Conservation (phyloP, 345 rosid species). For the Aethionema arabicum region DNA sequence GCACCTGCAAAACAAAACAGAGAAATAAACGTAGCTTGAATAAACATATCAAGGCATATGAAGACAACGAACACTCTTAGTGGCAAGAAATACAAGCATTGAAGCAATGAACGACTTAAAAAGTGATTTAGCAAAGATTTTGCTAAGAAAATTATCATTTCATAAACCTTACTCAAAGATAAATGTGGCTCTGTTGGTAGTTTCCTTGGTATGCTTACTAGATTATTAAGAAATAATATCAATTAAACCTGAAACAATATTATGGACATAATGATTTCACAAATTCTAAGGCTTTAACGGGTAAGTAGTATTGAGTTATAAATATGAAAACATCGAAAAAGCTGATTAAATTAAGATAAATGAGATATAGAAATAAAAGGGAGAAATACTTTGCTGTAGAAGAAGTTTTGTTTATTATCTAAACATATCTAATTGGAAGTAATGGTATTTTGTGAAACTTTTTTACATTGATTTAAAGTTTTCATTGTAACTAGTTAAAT, state of each 20-base stretch:
- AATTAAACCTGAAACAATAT: slow-evolving; percentile 23
- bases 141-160: slow-evolving; percentile 9
- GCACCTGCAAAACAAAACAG: slow-evolving; percentile 55
- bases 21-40: not conserved
- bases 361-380: too few species aligned
- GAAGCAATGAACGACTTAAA: slow-evolving; percentile 19
- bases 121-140: slow-evolving; percentile 20
- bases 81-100: slow-evolving; percentile 14
- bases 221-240: slow-evolving; percentile 16
- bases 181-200: slow-evolving; percentile 9
- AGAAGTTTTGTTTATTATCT: too few species aligned
- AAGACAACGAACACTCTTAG: slow-evolving; percentile 19
- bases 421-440: too few species aligned
- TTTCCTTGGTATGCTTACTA: slow-evolving; percentile 21
- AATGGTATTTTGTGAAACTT: too few species aligned
- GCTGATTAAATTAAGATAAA: too few species aligned
- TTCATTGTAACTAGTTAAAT: too few species aligned
- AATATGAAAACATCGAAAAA: too few species aligned
- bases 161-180: slow-evolving; percentile 4
- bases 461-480: too few species aligned
- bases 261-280: slow-evolving; percentile 13
- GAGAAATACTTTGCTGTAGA: too few species aligned
- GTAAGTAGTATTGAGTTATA: too few species aligned
- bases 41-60: not conserved
- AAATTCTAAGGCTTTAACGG: not conserved